These are phyloP conservation scores for Fremontodendron californicum DNA, from an alignment of 345 rosid species.

Conservation along the genomic window DNA sequence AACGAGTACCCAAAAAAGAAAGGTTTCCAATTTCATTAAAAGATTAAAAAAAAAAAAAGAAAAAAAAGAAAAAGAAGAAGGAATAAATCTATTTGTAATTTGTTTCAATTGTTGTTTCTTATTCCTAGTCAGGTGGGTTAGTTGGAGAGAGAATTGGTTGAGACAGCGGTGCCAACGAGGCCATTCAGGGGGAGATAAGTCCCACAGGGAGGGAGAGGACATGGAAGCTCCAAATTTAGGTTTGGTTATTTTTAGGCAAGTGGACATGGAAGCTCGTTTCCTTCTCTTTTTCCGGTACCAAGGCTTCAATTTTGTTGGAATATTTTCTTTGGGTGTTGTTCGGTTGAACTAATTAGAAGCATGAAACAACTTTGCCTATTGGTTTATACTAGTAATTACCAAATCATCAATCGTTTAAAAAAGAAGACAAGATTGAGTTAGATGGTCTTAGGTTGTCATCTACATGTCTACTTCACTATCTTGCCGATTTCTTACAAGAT, in stretches of 20 bases:
- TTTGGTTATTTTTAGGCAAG: slow-evolving; percentile 2
- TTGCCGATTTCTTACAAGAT: neutral
- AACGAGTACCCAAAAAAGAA: neutral
- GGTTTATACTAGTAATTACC: neutral
- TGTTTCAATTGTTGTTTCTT: neutral
- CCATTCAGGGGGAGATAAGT: neutral
- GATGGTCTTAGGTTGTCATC: neutral
- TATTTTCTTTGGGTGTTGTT: neutral
- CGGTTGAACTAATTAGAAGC: too few species aligned
- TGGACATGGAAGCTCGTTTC: neutral
- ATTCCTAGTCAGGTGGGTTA: slow-evolving; percentile 20
- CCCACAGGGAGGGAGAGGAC: neutral
- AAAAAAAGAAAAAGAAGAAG: too few species aligned
- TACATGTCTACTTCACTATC: neutral
- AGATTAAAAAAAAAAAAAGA: too few species aligned
- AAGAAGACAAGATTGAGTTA: neutral
- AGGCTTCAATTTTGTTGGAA: neutral
- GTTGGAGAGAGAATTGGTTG: slow-evolving; percentile 28
- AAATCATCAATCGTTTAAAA: neutral
- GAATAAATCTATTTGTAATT: neutral
- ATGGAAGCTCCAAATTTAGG: neutral
- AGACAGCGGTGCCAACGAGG: slow-evolving; percentile 43
- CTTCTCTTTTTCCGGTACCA: neutral
- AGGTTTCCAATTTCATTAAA: neutral
- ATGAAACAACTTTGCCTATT: neutral